Conservation (phyloP, 352 stramenopile genomes). For the Phytophthora multivora region DNA sequence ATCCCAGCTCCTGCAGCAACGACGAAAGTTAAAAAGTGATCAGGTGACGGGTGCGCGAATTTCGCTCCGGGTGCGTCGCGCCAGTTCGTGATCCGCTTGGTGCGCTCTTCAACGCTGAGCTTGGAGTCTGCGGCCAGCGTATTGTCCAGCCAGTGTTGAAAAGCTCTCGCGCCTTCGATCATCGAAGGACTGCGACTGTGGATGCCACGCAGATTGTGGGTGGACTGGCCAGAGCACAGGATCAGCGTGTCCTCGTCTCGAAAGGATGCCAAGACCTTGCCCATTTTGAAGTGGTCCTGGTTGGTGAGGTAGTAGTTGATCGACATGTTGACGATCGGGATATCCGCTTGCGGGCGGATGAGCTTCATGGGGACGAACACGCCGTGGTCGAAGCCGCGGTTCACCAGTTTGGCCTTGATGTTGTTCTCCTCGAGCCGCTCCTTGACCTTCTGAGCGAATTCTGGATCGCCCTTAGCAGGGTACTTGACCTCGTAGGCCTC, state of each 20-base stretch:
- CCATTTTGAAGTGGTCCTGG: slow-evolving; percentile 52
- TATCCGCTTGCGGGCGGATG: slow-evolving; percentile 84
- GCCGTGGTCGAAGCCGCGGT: slow-evolving; percentile 91
- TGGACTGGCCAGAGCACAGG: slow-evolving; percentile 60
- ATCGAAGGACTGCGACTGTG: slow-evolving; percentile 16
- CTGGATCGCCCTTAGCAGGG: slow-evolving; percentile 63
- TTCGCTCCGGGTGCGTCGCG: slow-evolving; percentile 10
- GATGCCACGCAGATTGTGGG: slow-evolving; percentile 36
- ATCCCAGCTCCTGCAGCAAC: slow-evolving; percentile 24
- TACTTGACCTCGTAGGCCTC: slow-evolving; percentile 89
- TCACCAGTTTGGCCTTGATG: slow-evolving; percentile 45
- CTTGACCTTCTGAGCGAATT: slow-evolving; percentile 70
- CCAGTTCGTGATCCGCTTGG: slow-evolving; percentile 15
- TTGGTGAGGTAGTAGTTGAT: slow-evolving; percentile 52
- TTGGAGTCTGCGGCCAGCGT: slow-evolving; percentile 25
- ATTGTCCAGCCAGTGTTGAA: slow-evolving; percentile 39
- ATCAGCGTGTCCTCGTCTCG: slow-evolving; percentile 74
- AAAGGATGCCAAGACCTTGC: slow-evolving; percentile 48
- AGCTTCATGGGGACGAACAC: slow-evolving; percentile 90
- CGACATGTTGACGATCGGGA: slow-evolving; percentile 87
- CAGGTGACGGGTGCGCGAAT: slow-evolving; percentile 17
- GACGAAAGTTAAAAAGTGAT: slow-evolving; percentile 28
- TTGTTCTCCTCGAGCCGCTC: slow-evolving; percentile 47
- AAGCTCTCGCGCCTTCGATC: slow-evolving; percentile 28
- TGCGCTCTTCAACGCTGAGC: slow-evolving; percentile 17